Conservation (phyloP, 768 basidiomycete genomes). For the Pleurotus sapidus region DNA sequence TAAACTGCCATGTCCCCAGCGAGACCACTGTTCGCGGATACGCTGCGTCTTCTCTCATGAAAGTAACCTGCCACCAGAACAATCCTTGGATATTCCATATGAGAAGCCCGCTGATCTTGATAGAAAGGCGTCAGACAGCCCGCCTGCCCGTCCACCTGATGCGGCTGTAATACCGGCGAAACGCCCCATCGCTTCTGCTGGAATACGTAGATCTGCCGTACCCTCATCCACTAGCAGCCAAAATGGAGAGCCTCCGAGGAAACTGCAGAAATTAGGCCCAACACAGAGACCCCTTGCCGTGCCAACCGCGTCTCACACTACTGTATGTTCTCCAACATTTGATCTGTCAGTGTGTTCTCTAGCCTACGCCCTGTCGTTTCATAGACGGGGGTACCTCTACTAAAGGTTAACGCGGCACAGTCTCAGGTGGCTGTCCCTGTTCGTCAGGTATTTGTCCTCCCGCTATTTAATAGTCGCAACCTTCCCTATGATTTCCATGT, state of each 20-base stretch:
- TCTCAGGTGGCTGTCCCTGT: conserved; percentile 74
- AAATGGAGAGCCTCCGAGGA: conserved; percentile 53
- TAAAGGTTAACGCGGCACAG: conserved; percentile 62
- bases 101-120: conserved; percentile 16
- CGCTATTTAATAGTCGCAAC: not conserved
- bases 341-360: conserved; percentile 3
- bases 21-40: conserved; percentile 40
- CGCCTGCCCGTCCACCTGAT: conserved; percentile 14
- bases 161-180: conserved; percentile 46
- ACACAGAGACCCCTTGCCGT: conserved; percentile 39
- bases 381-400: conserved; percentile 61
- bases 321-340: conserved; percentile 22
- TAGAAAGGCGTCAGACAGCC: conserved; percentile 7
- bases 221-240: conserved; percentile 13
- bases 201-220: conserved; percentile 20
- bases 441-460: conserved; percentile 53
- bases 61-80: conserved; percentile 29
- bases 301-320: conserved; percentile 34
- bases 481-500: conserved; percentile 1
- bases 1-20: conserved; percentile 57
- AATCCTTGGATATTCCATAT: conserved; percentile 35
- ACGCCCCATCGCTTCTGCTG: conserved; percentile 36
- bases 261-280: conserved; percentile 55
- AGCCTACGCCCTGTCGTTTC: not conserved
- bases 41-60: conserved; percentile 70